Percentiles rank a stretch among this genome's conserved stretches.
These are phyloP conservation scores for Discostella pseudostelligera DNA, from an alignment of 108 stramenopile genomes.

Conservation along the genomic window DNA sequence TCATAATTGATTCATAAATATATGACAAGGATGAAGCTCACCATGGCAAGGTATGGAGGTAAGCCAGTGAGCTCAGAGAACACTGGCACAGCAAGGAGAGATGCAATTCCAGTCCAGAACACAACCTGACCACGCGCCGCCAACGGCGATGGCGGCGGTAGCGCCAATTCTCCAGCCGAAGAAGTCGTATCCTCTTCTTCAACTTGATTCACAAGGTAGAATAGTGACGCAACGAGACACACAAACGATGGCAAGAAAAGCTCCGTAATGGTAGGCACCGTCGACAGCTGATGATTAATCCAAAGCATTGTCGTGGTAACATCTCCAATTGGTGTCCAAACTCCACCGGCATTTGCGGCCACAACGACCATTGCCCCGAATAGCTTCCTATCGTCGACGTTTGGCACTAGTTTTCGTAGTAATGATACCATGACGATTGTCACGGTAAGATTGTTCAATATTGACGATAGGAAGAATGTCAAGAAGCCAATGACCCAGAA, in stretches of 20 bases:
- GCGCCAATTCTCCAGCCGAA: constrained; percentile 35
- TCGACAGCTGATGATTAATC: constrained; percentile 90
- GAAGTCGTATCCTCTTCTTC: constrained; percentile 58
- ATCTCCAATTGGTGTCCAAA: constrained; percentile 96
- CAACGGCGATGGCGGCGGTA: constrained; percentile 70
- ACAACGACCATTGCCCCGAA: constrained; percentile 96
- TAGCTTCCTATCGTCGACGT: constrained; percentile 77
- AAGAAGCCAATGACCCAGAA: constrained; percentile 92
- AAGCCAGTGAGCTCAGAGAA: constrained; percentile 90
- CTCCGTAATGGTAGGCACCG: constrained; percentile 85
- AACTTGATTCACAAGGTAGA: constrained; percentile 80
- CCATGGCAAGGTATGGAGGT: constrained; percentile 93
- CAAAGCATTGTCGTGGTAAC: constrained; percentile 96
- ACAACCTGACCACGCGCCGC: constrained; percentile 84
- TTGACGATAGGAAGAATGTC: constrained; percentile 90
- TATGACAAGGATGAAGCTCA: constrained; percentile 9
- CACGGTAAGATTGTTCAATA: constrained; percentile 92
- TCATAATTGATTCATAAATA: too few relatives aligned
- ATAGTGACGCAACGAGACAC: constrained; percentile 79
- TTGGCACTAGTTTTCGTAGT: constrained; percentile 83
- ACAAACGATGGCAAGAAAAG: constrained; percentile 86
- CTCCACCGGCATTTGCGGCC: constrained; percentile 94
- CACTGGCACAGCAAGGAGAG: constrained; percentile 82
- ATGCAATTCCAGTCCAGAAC: constrained; percentile 85
- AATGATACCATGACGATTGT: constrained; percentile 94